Evolutionary conservation across 192 early-diverging fungal genomes (phyloP), one percentile per base, ranked within the genome.

Genomic region (Coemansia sp.): DNA sequence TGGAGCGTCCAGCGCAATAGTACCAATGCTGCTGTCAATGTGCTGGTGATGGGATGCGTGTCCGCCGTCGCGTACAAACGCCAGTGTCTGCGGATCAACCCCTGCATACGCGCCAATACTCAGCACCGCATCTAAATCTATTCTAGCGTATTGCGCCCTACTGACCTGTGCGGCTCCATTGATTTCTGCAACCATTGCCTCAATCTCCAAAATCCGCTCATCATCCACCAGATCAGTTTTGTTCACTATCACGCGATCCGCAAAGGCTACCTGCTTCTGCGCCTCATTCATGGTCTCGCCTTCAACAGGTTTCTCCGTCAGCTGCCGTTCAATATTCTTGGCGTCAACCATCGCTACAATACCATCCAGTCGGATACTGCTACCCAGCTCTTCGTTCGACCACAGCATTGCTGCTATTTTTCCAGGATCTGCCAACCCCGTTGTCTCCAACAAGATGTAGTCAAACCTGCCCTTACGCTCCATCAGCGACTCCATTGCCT

Each of bases 391-490:
- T 71, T 95, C 94, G 66, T 99, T 96, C 52, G 96, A 73, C 97
- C 97, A 99, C 74, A 99, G 92, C 87, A 96, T 95, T 14, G 92
- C 88, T 1, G 93, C 94, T 57, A 99, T 96, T 3, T 92, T 92
- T 8, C 92, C 94, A 27, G 86, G 84, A 65, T 85, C 85, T 8
- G 84, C 87, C 36, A 89, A 62, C 10, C 88, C 95, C 21, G 95
- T 98, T 5, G 97, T 99, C 69, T 99, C 97, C 50, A 99, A 66
- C 22, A 99, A 66, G 51, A 99, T 93, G 75, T 97, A 97, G 72
- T 98, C 96, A 68, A 99, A 96, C 64, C 89, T 88, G 25, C 94
- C 95, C 61, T 88, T 88, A 66, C 93, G 91, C 62, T 93, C 85
- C 92, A 98, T 93, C 61, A 99, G 75, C 64, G 88, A 86, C 69